A percentile compares a stretch with the other conserved stretches of the same genome.
Conservation (phyloP, 2,329 filamentous ascomycete species). For the Ascochyta lentis region DNA sequence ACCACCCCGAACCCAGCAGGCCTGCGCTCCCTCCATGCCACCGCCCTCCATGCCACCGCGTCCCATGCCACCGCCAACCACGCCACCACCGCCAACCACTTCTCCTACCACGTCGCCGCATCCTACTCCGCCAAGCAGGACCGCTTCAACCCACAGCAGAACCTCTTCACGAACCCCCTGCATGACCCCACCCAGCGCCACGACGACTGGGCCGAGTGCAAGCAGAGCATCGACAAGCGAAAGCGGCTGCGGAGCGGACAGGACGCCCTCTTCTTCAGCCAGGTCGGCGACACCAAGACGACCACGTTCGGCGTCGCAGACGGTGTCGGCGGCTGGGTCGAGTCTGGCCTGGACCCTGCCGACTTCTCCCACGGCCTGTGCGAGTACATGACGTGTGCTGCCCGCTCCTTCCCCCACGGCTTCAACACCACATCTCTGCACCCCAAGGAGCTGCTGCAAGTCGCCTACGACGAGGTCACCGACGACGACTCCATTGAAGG, state of each 20-base stretch:
- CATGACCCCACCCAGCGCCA: slow-evolving; percentile 36
- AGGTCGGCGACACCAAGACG: slow-evolving; percentile 72
- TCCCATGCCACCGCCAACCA: slow-evolving; percentile 23
- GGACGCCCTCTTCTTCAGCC: slow-evolving; percentile 91
- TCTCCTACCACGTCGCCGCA: slow-evolving; percentile 50
- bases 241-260: slow-evolving; percentile 82
- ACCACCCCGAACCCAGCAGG: slow-evolving; percentile 37
- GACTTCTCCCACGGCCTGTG: slow-evolving; percentile 95
- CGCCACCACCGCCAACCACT: slow-evolving; percentile 37
- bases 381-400: slow-evolving; percentile 85
- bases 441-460: slow-evolving; percentile 76
- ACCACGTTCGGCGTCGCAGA: slow-evolving; percentile 91
- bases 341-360: slow-evolving; percentile 89
- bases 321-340: slow-evolving; percentile 93
- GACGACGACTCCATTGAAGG: slow-evolving; percentile 75
- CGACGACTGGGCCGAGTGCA: slow-evolving; percentile 39
- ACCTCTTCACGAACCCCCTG: slow-evolving; percentile 45
- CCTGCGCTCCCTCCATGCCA: slow-evolving; percentile 40
- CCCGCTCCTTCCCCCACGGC: slow-evolving; percentile 62
- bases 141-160: slow-evolving; percentile 44
- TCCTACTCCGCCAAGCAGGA: slow-evolving; percentile 52
- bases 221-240: slow-evolving; percentile 57
- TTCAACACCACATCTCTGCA: slow-evolving; percentile 55
- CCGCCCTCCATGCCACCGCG: slow-evolving; percentile 32
- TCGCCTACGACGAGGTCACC: slow-evolving; percentile 82